Percentiles rank a stretch among this genome's conserved stretches.
Conservation (phyloP, 441 rosid genomes). For the Isatis lusitanica region DNA sequence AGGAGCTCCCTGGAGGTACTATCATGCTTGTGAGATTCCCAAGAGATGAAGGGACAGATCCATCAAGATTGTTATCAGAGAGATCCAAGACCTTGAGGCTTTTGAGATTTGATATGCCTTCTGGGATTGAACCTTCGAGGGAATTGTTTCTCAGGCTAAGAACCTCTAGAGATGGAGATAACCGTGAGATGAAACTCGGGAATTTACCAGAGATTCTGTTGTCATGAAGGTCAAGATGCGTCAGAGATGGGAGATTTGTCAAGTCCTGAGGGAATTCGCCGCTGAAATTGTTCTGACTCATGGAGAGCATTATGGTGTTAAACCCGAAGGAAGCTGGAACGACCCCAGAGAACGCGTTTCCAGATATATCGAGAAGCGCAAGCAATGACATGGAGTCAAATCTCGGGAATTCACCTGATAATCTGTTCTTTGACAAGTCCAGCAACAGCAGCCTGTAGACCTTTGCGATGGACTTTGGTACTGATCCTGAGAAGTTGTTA, state of each 20-base stretch:
- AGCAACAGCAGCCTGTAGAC: slow-evolving; percentile 21
- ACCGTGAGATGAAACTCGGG: slow-evolving; percentile 27
- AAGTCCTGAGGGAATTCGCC: slow-evolving; percentile 35
- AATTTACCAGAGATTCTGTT: slow-evolving; percentile 42
- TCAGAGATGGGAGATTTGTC: slow-evolving; percentile 16
- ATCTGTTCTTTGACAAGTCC: slow-evolving; percentile 35
- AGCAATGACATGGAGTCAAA: slow-evolving; percentile 21
- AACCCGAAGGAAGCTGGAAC: slow-evolving; percentile 33
- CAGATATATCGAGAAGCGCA: slow-evolving; percentile 37
- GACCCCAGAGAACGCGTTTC: slow-evolving; percentile 41
- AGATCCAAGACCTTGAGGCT: slow-evolving; percentile 41
- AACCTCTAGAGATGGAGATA: slow-evolving; percentile 31
- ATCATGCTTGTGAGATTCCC: slow-evolving; percentile 41
- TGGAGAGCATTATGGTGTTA: not conserved
- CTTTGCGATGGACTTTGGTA: slow-evolving; percentile 39
- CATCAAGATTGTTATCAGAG: slow-evolving; percentile 37
- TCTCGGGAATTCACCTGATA: slow-evolving; percentile 43
- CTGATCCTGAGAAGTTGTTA: slow-evolving; percentile 40
- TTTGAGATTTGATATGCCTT: slow-evolving; percentile 30
- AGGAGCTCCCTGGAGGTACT: not conserved
- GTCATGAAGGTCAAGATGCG: slow-evolving; percentile 46
- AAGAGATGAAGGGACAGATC: slow-evolving; percentile 36
- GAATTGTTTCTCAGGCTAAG: slow-evolving; percentile 44
- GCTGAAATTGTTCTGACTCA: slow-evolving; percentile 35
- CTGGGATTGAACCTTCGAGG: slow-evolving; percentile 35